Conservation (phyloP, 2,329 filamentous ascomycete species). For the Thielaviopsis cerberus region DNA sequence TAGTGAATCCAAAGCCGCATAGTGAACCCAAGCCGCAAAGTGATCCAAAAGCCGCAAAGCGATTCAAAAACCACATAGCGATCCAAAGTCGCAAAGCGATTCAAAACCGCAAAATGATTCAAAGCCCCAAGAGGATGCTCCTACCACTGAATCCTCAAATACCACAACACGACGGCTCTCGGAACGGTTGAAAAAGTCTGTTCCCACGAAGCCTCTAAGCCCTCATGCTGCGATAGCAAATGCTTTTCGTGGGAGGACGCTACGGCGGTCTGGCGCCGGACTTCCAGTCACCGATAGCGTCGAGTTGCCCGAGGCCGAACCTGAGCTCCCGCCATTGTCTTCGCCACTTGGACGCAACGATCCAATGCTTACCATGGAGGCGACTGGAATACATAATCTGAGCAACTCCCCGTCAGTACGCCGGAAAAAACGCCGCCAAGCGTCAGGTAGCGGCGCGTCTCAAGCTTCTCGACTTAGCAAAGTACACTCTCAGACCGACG, state of each 20-base stretch:
- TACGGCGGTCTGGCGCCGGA: constrained; percentile 14
- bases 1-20: too few species aligned
- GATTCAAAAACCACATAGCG: too few species aligned
- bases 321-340: constrained; percentile 43
- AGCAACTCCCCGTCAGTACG: constrained; percentile 10
- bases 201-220: neutral
- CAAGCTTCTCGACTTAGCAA: constrained; percentile 28
- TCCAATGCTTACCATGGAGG: constrained; percentile 34
- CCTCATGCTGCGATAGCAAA: constrained; percentile 1
- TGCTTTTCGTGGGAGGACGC: constrained; percentile 12
- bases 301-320: constrained; percentile 16
- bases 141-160: neutral
- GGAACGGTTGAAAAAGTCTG: neutral
- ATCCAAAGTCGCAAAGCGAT: too few species aligned
- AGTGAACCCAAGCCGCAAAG: too few species aligned
- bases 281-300: constrained; percentile 3
- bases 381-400: constrained; percentile 31
- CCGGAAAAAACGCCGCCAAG: neutral
- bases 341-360: constrained; percentile 30
- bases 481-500: neutral
- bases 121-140: neutral
- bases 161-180: neutral
- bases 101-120: too few species aligned
- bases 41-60: neutral
- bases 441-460: constrained; percentile 22